Conservation (phyloP, 306 rosid genomes). For the Hippophae gyantsensis region DNA sequence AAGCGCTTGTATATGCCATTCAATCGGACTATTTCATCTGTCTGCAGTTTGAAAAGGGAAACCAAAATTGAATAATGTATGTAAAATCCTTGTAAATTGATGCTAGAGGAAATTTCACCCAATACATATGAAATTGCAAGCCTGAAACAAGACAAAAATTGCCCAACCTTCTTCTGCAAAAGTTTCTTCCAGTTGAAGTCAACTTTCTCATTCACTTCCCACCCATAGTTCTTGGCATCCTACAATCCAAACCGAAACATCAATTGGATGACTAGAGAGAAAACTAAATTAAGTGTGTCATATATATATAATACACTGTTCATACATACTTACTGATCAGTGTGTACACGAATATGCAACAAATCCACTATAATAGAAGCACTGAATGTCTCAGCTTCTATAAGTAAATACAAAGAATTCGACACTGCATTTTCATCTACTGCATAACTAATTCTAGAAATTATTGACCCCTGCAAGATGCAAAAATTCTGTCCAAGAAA, state of each 20-base stretch:
- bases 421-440: too few species aligned
- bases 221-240: conserved; percentile 89
- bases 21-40: conserved; percentile 77
- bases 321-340: too few species aligned
- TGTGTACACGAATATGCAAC: too few species aligned
- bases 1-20: conserved; percentile 91
- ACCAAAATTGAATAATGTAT: neutral
- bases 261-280: conserved; percentile 1
- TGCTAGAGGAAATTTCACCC: conserved; percentile 1
- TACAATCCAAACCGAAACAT: conserved; percentile 24
- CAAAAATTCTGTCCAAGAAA: too few species aligned
- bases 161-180: conserved; percentile 74
- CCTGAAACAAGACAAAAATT: conserved; percentile 5
- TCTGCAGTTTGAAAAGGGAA: conserved; percentile 41
- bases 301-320: neutral
- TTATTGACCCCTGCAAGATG: too few species aligned
- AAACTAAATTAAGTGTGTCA: neutral
- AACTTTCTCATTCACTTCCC: conserved; percentile 78
- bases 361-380: too few species aligned
- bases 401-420: too few species aligned
- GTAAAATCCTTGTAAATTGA: neutral
- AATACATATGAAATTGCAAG: neutral
- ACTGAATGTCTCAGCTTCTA: too few species aligned
- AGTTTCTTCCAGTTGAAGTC: conserved; percentile 95
- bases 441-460: too few species aligned